Evolutionary conservation across 345 rosid species (phyloP), one percentile per base, ranked within the genome.

Genomic region (Bruguiera parviflora): DNA sequence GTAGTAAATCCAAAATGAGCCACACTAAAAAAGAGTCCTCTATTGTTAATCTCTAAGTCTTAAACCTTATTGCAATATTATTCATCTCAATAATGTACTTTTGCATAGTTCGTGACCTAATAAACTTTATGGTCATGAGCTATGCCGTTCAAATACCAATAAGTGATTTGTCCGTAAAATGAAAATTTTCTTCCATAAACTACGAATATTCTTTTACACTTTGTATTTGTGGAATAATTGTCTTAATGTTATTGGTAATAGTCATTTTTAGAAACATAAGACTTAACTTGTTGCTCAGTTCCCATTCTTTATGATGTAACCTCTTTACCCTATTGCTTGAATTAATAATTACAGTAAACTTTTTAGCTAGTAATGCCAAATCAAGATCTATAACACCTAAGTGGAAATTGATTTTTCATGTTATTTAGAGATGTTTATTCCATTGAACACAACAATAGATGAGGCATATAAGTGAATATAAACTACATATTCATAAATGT

Each of bases 241-340:
- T 15, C 25, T 28, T 65, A 32, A 65, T 65, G 8, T 65, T 65
- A 25, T 51, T 65, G 21, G 35, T 25, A 47, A 65, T 13, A 15
- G 16, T 64, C 18, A 65, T 65, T 51, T 21, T 10, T 4, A 51
- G 1, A 51, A 51, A 65, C 43, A 27, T 65, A 7, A 65, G 9
- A 19, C 27, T 27, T 0, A 65, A 52, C 28, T 8, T 65, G 7
- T 65, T 65, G 9, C 21, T 24, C 1, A 5, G 0, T 43, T 43
- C 49, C 1, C 5, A 43, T 43, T 4, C 5, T 15, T 43, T 43
- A 43, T 43, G 49, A 13, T 13, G 49, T 3, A 43, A 13, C 49
- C 13, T 43, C 5, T 43, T 5, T 13, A 0, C 1, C 49, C 3
- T 0, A 43, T 4, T 43, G 1, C 49, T 2, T 43, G 4, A 11